Conservation (phyloP, 345 rosid genomes). For the Brassica rapa region DNA sequence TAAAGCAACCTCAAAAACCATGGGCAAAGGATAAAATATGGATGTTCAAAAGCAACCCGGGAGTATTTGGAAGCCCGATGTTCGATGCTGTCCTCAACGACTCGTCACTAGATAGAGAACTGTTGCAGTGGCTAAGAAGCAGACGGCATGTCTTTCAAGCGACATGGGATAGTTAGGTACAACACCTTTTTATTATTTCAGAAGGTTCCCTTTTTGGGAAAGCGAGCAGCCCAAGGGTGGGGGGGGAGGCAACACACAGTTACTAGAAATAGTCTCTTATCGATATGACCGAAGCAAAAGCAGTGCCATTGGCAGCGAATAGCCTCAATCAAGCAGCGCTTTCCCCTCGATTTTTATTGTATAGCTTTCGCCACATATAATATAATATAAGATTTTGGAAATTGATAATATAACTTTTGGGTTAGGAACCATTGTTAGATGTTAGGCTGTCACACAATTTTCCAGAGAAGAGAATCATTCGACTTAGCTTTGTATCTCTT, state of each 20-base stretch:
- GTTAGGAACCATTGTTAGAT: constrained; percentile 35
- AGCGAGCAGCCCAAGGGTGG: not conserved
- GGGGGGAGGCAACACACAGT: constrained; percentile 8
- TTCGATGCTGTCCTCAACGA: constrained; percentile 63
- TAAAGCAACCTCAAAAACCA: constrained; percentile 78
- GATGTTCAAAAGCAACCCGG: constrained; percentile 64
- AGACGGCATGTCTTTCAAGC: constrained; percentile 69
- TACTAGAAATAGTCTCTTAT: constrained; percentile 23
- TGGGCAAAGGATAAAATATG: constrained; percentile 98
- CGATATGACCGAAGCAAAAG: constrained; percentile 14
- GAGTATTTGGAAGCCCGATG: constrained; percentile 92
- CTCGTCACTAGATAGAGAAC: constrained; percentile 66
- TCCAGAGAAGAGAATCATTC: constrained; percentile 18
- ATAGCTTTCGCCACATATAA: constrained; percentile 35
- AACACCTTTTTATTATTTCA: constrained; percentile 4
- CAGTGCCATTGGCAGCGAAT: constrained; percentile 9
- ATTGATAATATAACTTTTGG: constrained; percentile 24
- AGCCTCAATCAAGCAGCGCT: constrained; percentile 18
- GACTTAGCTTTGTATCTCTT: constrained; percentile 21
- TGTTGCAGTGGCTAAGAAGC: constrained; percentile 88
- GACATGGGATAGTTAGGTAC: constrained; percentile 64
- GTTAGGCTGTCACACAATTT: constrained; percentile 34
- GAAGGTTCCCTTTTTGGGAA: constrained; percentile 28
- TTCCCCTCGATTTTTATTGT: constrained; percentile 35
- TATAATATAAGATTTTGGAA: constrained; percentile 36